These are phyloP conservation scores for Collybia sordida DNA, from an alignment of 768 basidiomycete genomes.

Conservation along the genomic window DNA sequence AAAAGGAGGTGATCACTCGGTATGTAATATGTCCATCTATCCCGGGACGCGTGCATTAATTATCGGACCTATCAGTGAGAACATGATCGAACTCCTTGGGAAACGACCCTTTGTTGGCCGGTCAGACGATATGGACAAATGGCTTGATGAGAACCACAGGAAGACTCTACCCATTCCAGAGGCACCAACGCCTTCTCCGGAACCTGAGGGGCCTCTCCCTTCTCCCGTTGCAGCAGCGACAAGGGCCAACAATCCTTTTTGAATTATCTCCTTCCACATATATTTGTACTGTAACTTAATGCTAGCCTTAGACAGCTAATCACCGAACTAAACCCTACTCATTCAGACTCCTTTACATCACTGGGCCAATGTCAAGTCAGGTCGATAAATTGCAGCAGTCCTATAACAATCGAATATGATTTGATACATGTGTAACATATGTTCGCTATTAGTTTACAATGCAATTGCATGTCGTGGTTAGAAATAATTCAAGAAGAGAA, in stretches of 20 bases:
- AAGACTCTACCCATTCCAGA: constrained; percentile 32
- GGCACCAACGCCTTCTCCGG: constrained; percentile 27
- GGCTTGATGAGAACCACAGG: constrained; percentile 81
- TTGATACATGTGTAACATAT: too few relatives aligned
- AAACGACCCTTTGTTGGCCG: constrained; percentile 78
- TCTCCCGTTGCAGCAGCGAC: constrained; percentile 47
- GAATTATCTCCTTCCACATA: constrained; percentile 7
- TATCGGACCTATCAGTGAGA: constrained; percentile 53
- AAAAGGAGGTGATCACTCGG: constrained; percentile 96
- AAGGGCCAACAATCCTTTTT: constrained; percentile 27
- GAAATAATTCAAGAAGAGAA: not conserved
- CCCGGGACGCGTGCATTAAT: not conserved
- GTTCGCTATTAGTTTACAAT: too few relatives aligned
- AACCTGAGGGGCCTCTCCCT: constrained; percentile 44
- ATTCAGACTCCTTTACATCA: too few relatives aligned
- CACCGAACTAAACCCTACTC: not conserved
- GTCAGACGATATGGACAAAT: constrained; percentile 94
- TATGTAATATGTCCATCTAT: constrained; percentile 33
- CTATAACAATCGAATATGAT: too few relatives aligned
- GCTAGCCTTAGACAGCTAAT: constrained; percentile 13
- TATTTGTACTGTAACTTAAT: constrained; percentile 31
- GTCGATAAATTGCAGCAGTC: too few relatives aligned
- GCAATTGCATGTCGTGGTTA: not conserved
- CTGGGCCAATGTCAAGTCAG: too few relatives aligned
- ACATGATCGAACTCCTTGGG: constrained; percentile 82